Conservation (phyloP, 2,329 filamentous ascomycete genomes). For the Aspergillus sp. region DNA sequence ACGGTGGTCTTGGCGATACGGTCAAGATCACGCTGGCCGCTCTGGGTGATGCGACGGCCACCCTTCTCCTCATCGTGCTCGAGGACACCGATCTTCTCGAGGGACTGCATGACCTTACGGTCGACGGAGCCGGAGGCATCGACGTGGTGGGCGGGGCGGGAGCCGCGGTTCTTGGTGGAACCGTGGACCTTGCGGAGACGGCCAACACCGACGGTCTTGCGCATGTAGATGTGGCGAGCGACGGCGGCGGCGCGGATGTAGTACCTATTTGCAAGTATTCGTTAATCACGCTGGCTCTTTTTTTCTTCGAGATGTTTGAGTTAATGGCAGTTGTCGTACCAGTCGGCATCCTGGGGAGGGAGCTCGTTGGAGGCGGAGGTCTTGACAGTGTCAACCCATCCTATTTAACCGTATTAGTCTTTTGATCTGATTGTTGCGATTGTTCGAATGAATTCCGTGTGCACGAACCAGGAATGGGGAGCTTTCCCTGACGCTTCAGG, state of each 20-base stretch:
- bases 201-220: conserved; percentile 98
- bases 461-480: conserved; percentile 66
- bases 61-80: conserved; percentile 99
- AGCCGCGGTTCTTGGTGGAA: conserved; percentile 94
- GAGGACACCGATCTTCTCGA: conserved; percentile 98
- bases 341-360: conserved; percentile 96
- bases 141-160: conserved; percentile 88
- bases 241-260: conserved; percentile 88
- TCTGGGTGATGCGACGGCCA: conserved; percentile 96
- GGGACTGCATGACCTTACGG: conserved; percentile 94
- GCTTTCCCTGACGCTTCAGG: conserved; percentile 71
- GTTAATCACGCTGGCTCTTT: conserved; percentile 1
- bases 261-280: conserved; percentile 50
- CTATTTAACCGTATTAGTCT: conserved; percentile 46
- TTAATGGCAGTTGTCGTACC: conserved; percentile 64
- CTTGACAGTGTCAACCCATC: conserved; percentile 99
- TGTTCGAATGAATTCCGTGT: neutral
- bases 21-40: conserved; percentile 98
- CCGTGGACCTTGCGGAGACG: conserved; percentile 96
- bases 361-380: conserved; percentile 95
- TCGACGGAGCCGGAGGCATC: conserved; percentile 94
- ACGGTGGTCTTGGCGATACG: conserved; percentile 78
- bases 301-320: neutral
- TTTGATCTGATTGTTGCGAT: neutral
- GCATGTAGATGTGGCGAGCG: conserved; percentile 97